Conservation (phyloP, 805 yeast species). For the Kuraishia cidri region DNA sequence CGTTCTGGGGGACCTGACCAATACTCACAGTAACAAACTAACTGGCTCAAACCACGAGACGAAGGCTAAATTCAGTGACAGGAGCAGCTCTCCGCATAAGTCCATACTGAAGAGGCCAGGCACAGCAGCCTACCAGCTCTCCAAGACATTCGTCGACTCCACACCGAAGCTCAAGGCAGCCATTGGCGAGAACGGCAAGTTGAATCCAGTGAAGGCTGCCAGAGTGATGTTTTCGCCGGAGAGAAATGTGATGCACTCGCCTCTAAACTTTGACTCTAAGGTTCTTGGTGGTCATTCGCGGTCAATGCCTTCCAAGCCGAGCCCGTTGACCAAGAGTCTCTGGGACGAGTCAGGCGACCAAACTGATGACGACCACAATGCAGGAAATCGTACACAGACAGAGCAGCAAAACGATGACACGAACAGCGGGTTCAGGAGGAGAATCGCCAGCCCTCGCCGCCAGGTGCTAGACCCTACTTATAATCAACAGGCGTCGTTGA, state of each 20-base stretch:
- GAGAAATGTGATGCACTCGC: conserved; percentile 6
- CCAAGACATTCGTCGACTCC: neutral
- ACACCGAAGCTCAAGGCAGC: conserved; percentile 14
- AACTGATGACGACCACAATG: neutral
- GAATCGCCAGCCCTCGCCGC: neutral
- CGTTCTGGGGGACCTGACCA: neutral
- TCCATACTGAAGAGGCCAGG: conserved; percentile 2
- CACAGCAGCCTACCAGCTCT: neutral
- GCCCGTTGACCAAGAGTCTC: conserved; percentile 1
- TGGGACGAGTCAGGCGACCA: neutral
- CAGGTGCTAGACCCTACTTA: neutral
- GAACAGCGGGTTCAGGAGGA: neutral
- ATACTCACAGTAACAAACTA: conserved; percentile 1
- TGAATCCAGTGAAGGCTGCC: conserved; percentile 23
- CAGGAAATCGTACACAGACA: neutral
- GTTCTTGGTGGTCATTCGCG: neutral
- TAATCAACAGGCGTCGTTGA: neutral
- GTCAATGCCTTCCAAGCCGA: neutral
- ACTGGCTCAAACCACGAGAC: neutral
- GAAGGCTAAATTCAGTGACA: neutral
- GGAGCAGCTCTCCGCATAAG: neutral
- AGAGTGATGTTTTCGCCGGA: conserved; percentile 26
- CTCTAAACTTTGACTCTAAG: neutral
- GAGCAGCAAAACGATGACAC: neutral
- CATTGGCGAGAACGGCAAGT: conserved; percentile 12